Evolutionary conservation across 495 filamentous ascomycete species (phyloP), one percentile per base, ranked within the genome.

Genomic region (Penicillium psychrofluorescens): DNA sequence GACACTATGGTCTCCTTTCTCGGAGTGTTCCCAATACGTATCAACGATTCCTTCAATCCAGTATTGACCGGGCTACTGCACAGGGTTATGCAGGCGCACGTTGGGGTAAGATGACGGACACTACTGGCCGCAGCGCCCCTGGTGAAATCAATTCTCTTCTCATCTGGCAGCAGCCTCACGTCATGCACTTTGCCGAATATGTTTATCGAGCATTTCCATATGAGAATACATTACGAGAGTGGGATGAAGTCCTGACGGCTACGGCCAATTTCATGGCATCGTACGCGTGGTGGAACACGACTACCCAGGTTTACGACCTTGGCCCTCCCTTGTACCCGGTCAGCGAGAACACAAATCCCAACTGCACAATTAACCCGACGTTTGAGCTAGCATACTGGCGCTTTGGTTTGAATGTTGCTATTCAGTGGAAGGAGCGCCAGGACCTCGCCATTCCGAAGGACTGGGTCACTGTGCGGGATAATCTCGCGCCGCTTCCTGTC

Each of bases 101-200:
- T 41, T 72, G 74, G 68, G 75, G 77, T 7, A 81, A 81, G 55
- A 79, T 79, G 75, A 77, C 67, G 7, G 77, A 79, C 51, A 70
- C 76, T 0, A 68, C 69, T 4, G 76, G 77, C 37, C 58, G 75
- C 40, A 69, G 63, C 34, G 74, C 76, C 9, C 77, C 77, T 7
- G 77, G 78, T 5, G 35, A 45, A 29, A 45, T 46, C 12, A 54
- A 54, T 28, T 38, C 47, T 10, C 46, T 54, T 2, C 46, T 54
- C 7, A 54, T 50, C 14, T 54, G 51, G 51, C 51, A 54, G 12
- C 46, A 54, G 12, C 51, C 51, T 8, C 51, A 54, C 44, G 30
- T 41, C 8, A 43, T 54, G 28, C 49, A 46, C 41, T 54, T 54
- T 28, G 51, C 51, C 6, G 46, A 54, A 29, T 33, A 46, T 12